A percentile compares a stretch with the other conserved stretches of the same genome.
Conservation (phyloP, 2,329 filamentous ascomycete genomes). For the Aspergillus spinulosporus region DNA sequence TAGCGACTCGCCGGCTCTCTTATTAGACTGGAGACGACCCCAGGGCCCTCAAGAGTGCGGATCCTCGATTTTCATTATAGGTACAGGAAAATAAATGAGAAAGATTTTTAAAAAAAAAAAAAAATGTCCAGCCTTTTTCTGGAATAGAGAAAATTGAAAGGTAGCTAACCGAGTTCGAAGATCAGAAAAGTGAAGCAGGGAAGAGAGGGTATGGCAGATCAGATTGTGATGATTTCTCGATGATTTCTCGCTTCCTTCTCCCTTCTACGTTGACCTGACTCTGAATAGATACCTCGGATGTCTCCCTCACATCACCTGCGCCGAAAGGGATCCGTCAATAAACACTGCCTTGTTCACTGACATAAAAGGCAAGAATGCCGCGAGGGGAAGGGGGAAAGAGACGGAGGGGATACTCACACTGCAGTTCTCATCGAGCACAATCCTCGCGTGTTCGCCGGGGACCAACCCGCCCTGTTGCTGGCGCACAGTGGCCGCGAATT, state of each 20-base stretch:
- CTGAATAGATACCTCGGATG: neutral
- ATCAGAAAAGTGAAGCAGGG: too few species aligned
- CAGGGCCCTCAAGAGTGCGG: neutral
- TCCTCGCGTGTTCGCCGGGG: conserved; percentile 22
- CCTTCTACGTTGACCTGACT: neutral
- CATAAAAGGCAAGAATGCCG: too few species aligned
- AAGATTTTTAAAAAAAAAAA: neutral
- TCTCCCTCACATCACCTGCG: conserved; percentile 10
- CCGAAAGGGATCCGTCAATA: neutral
- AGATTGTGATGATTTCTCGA: too few species aligned
- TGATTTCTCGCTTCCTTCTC: neutral
- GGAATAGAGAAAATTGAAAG: too few species aligned
- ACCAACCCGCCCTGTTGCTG: conserved; percentile 20
- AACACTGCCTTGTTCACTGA: neutral
- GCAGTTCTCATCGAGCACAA: conserved; percentile 14
- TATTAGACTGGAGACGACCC: neutral
- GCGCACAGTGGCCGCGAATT: conserved; percentile 35
- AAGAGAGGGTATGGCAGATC: too few species aligned
- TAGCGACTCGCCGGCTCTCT: neutral
- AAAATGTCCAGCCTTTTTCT: too few species aligned
- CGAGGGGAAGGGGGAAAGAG: too few species aligned
- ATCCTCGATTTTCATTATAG: too few species aligned
- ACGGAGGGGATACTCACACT: conserved; percentile 11
- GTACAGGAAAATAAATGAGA: neutral
- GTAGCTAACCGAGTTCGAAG: too few species aligned